Percentiles rank a stretch among this genome's conserved stretches.
phyloP scores from a whole-genome alignment of 352 stramenopile genomes.

The Salisapilia sapeloensis region DNA sequence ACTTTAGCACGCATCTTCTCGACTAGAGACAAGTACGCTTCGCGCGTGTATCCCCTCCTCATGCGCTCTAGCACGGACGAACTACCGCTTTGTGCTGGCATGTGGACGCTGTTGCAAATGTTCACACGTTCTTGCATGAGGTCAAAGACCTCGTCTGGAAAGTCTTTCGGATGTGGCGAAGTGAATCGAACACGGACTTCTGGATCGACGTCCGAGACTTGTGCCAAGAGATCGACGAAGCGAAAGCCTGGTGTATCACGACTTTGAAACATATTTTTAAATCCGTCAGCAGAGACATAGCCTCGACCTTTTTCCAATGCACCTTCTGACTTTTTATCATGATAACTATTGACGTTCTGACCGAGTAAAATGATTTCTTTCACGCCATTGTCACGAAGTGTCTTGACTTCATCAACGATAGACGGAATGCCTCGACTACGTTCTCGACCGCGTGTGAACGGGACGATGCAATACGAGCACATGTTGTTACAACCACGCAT shows the following conservation, averaged over 20 bases:
- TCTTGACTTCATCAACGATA: conserved; percentile 90
- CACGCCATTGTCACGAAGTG: conserved; percentile 80
- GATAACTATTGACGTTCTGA: conserved; percentile 99
- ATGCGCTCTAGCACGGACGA: conserved; percentile 81
- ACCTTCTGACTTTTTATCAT: conserved; percentile 82
- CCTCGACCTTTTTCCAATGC: conserved; percentile 40
- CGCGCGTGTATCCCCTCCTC: conserved; percentile 91
- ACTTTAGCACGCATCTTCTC: conserved; percentile 79
- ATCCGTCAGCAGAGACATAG: conserved; percentile 83
- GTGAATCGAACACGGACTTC: conserved; percentile 99
- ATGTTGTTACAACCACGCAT: conserved; percentile 99
- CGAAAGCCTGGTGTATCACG: conserved; percentile 82
- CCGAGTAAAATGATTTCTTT: conserved; percentile 98
- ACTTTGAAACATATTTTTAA: conserved; percentile 89
- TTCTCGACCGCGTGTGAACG: conserved; percentile 96
- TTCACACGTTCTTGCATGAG: conserved; percentile 85
- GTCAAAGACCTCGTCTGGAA: conserved; percentile 87
- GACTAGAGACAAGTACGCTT: conserved; percentile 95
- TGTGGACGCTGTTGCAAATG: conserved; percentile 96
- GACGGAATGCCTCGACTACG: conserved; percentile 79
- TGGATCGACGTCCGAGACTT: conserved; percentile 83
- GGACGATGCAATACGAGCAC: conserved; percentile 99
- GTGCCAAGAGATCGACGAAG: conserved; percentile 95
- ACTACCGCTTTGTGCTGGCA: conserved; percentile 95
- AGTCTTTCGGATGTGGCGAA: conserved; percentile 98